A percentile compares a stretch with the other conserved stretches of the same genome.
Conservation (phyloP, 2,329 filamentous ascomycete genomes). For the Ascosphaera apis region DNA sequence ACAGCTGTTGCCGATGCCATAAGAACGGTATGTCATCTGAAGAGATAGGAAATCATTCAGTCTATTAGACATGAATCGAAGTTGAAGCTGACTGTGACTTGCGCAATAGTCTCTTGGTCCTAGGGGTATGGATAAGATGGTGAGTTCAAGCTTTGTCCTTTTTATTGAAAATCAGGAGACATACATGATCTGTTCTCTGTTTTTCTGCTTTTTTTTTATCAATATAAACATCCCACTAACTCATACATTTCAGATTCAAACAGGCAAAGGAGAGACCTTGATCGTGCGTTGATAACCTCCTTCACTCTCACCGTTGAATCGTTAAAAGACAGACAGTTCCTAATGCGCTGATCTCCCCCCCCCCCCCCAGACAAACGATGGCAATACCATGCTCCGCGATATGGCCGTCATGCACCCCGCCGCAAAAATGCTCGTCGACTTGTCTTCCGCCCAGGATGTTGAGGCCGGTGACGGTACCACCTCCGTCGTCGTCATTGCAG, state of each 20-base stretch:
- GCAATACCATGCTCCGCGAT: constrained; percentile 96
- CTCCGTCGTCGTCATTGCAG: constrained; percentile 92
- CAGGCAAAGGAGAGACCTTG: constrained; percentile 85
- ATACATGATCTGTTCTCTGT: no score
- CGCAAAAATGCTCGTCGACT: constrained; percentile 95
- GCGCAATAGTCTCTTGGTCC: constrained; percentile 53
- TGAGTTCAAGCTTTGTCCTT: constrained; percentile 10
- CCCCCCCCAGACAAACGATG: constrained; percentile 56
- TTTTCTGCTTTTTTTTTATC: no score
- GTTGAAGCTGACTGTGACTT: no score
- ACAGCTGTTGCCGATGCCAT: constrained; percentile 91
- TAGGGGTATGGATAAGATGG: constrained; percentile 97
- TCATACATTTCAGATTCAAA: constrained; percentile 45
- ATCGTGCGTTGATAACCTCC: constrained; percentile 38
- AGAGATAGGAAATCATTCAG: constrained; percentile 8
- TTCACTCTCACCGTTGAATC: no score
- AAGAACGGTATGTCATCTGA: constrained; percentile 38
- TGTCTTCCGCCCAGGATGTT: constrained; percentile 91
- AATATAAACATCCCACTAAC: constrained; percentile 11
- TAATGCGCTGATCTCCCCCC: no score
- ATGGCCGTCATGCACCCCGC: constrained; percentile 99
- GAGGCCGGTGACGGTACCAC: constrained; percentile 97
- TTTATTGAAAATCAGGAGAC: background rate
- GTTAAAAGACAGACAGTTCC: no score
- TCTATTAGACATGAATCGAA: constrained; percentile 3